Evolutionary conservation across 2,329 filamentous ascomycete species (phyloP).

Genomic region (Monilinia fructicola): DNA sequence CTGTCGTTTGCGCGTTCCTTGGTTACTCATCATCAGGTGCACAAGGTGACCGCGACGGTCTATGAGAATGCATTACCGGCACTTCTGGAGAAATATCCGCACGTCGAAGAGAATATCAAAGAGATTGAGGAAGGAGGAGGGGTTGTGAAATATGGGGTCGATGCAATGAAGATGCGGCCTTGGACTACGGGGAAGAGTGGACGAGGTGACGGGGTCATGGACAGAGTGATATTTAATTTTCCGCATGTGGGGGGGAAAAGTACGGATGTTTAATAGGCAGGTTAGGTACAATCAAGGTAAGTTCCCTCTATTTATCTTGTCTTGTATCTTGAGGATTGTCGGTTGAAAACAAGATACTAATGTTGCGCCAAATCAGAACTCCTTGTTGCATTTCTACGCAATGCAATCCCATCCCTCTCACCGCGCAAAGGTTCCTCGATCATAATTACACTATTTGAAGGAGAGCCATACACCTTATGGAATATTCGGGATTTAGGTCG

Average conservation of each 20-base stretch:
- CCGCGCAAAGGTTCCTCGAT: constrained; percentile 55
- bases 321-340: neutral
- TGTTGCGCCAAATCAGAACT: constrained; percentile 49
- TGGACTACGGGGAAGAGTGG: constrained; percentile 40
- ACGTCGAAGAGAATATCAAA: constrained; percentile 59
- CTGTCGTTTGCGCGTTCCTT: constrained; percentile 74
- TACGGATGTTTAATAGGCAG: constrained; percentile 93
- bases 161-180: constrained; percentile 64
- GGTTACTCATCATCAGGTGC: constrained; percentile 63
- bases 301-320: neutral
- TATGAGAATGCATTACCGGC: constrained; percentile 55
- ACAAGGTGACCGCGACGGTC: constrained; percentile 67
- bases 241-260: constrained; percentile 90
- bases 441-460: constrained; percentile 86
- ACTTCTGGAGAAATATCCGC: constrained; percentile 72
- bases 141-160: constrained; percentile 60
- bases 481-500: constrained; percentile 85
- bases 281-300: constrained; percentile 79
- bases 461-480: constrained; percentile 93
- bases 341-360: constrained; percentile 13
- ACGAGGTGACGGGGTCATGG: constrained; percentile 52
- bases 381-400: constrained; percentile 66
- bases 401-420: constrained; percentile 53
- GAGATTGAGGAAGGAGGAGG: constrained; percentile 49
- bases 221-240: constrained; percentile 92